Evolutionary conservation across 495 filamentous ascomycete species (phyloP).

Genomic region (Trichoderma asperelloides): DNA sequence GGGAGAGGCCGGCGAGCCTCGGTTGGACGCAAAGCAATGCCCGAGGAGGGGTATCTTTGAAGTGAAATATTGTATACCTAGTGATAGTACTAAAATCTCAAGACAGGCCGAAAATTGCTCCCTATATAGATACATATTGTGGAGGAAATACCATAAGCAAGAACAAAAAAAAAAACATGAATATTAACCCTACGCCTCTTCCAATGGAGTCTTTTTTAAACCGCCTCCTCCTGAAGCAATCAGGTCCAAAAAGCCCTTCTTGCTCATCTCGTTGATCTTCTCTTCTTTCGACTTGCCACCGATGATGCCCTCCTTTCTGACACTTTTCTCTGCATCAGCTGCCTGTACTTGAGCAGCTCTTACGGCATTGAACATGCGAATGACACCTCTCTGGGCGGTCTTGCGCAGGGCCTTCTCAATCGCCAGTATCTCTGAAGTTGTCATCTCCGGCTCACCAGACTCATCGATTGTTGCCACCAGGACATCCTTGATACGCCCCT

Average conservation of each 20-base stretch:
- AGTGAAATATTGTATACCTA: constrained; percentile 1
- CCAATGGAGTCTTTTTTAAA: constrained; percentile 39
- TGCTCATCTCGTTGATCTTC: constrained; percentile 86
- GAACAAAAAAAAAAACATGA: neutral
- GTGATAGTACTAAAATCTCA: neutral
- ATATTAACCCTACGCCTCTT: constrained; percentile 34
- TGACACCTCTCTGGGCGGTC: constrained; percentile 82
- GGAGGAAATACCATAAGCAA: neutral
- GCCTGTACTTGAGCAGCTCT: constrained; percentile 82
- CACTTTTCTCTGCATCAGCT: constrained; percentile 60
- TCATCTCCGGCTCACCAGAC: constrained; percentile 32
- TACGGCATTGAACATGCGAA: constrained; percentile 94
- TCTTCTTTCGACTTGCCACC: constrained; percentile 67
- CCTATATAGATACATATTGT: constrained; percentile 5
- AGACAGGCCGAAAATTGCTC: constrained; percentile 6
- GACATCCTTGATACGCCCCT: constrained; percentile 79
- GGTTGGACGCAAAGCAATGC: neutral
- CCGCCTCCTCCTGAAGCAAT: constrained; percentile 59
- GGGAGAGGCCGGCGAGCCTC: neutral
- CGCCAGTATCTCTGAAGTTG: constrained; percentile 54
- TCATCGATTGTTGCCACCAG: constrained; percentile 43
- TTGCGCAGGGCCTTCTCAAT: constrained; percentile 74
- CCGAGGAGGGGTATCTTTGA: neutral
- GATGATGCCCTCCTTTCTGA: constrained; percentile 62
- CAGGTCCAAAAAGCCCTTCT: constrained; percentile 88